Evolutionary conservation across 1,284 basidiomycete species (phyloP).

Genomic region (Austropuccinia psidii): DNA sequence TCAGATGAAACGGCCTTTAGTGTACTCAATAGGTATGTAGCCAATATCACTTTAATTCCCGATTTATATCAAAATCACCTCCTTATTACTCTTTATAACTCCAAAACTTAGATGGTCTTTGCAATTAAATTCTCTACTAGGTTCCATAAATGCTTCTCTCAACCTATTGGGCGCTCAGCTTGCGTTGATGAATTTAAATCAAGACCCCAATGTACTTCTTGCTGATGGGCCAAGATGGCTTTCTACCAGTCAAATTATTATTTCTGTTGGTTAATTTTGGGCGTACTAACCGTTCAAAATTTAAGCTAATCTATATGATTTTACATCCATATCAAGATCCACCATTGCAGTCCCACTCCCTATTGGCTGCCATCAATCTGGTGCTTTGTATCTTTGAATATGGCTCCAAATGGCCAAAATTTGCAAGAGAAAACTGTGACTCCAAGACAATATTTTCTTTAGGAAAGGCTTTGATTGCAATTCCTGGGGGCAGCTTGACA

Average conservation of each 20-base stretch:
- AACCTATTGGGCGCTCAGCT: conserved; percentile 2
- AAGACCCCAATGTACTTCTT: neutral
- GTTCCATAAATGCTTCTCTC: neutral
- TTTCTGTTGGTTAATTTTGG: neutral
- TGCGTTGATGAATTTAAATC: neutral
- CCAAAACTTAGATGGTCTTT: conserved; percentile 20
- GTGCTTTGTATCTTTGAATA: neutral
- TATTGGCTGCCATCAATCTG: neutral
- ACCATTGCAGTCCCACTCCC: neutral
- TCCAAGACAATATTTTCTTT: neutral
- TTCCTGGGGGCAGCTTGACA: neutral
- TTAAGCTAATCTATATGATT: no score
- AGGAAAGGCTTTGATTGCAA: neutral
- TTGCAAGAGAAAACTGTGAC: conserved; percentile 5
- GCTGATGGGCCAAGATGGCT: neutral
- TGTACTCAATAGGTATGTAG: no score
- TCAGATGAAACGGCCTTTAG: no score
- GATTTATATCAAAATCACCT: no score
- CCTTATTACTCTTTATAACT: no score
- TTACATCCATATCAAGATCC: no score
- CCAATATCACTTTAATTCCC: no score
- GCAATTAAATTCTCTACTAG: conserved; percentile 8
- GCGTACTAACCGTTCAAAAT: no score
- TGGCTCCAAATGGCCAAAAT: neutral
- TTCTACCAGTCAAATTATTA: neutral